Evolutionary conservation across 495 filamentous ascomycete species (phyloP).

Genomic region (Jackrogersella multiformis): DNA sequence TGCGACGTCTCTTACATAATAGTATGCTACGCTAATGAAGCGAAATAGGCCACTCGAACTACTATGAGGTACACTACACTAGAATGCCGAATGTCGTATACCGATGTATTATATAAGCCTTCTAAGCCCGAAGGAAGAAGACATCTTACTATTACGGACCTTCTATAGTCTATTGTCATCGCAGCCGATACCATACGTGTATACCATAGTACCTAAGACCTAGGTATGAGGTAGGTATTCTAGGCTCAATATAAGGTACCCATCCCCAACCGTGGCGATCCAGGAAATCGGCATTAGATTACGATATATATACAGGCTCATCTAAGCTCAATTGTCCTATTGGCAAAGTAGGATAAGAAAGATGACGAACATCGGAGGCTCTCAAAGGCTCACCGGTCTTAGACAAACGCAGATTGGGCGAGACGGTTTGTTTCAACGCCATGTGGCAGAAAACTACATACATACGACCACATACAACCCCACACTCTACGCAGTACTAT

Average conservation of each 20-base stretch:
- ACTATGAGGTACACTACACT: too few relatives aligned
- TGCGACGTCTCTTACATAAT: neutral
- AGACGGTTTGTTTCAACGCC: slow-evolving; percentile 27
- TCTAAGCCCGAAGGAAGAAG: too few relatives aligned
- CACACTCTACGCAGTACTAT: slow-evolving; percentile 7
- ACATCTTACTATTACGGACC: too few relatives aligned
- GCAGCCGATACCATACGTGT: too few relatives aligned
- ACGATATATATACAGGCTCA: slow-evolving; percentile 24
- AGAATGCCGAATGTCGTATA: too few relatives aligned
- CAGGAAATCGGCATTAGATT: slow-evolving; percentile 15
- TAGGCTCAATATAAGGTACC: neutral
- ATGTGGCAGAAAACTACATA: slow-evolving; percentile 30
- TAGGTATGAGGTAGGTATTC: neutral
- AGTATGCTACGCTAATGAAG: neutral
- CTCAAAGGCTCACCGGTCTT: slow-evolving; percentile 7
- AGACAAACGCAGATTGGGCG: slow-evolving; percentile 6
- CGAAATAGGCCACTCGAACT: neutral
- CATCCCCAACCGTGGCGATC: neutral
- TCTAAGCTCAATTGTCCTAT: slow-evolving; percentile 29
- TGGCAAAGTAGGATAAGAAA: slow-evolving; percentile 6
- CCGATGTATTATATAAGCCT: too few relatives aligned
- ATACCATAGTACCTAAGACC: too few relatives aligned
- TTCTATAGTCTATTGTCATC: too few relatives aligned
- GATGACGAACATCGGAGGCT: slow-evolving; percentile 29
- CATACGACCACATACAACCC: too few relatives aligned